phyloP scores from a whole-genome alignment of 73 alveolate species.

The Paramecium pentaurelia region DNA sequence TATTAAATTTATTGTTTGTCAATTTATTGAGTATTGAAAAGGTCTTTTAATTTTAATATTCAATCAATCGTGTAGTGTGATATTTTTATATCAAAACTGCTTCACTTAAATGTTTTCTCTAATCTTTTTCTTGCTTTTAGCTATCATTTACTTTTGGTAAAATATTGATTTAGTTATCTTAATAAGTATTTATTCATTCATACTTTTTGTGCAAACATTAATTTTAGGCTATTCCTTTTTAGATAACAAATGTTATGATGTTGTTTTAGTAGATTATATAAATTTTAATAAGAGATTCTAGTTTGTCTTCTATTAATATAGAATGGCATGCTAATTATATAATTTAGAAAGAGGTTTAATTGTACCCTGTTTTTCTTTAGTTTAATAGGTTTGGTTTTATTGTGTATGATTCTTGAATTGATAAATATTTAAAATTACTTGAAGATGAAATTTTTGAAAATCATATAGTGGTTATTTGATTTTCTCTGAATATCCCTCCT shows the following conservation, averaged over 20 bases:
- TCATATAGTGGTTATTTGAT: not conserved
- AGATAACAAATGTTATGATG: not conserved
- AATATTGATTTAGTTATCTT: not conserved
- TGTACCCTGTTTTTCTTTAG: not conserved
- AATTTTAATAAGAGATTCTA: not conserved
- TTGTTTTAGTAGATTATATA: not conserved
- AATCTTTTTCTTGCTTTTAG: not conserved
- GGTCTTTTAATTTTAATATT: not conserved
- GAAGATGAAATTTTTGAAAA: not conserved
- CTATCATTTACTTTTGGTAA: not conserved
- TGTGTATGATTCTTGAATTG: not conserved
- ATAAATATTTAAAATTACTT: not conserved
- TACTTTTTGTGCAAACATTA: not conserved
- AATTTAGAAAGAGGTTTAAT: not conserved
- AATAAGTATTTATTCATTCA: not conserved
- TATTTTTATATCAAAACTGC: not conserved
- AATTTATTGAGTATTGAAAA: not conserved
- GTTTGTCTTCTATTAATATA: not conserved
- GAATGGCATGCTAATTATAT: not conserved
- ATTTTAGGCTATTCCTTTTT: not conserved
- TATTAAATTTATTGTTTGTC: not conserved
- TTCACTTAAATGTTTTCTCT: not conserved
- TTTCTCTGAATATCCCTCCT: not conserved
- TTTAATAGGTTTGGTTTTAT: not conserved
- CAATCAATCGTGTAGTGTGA: not conserved